Conservation (phyloP, 2,329 filamentous ascomycete species). For the Arthroderma uncinatum region DNA sequence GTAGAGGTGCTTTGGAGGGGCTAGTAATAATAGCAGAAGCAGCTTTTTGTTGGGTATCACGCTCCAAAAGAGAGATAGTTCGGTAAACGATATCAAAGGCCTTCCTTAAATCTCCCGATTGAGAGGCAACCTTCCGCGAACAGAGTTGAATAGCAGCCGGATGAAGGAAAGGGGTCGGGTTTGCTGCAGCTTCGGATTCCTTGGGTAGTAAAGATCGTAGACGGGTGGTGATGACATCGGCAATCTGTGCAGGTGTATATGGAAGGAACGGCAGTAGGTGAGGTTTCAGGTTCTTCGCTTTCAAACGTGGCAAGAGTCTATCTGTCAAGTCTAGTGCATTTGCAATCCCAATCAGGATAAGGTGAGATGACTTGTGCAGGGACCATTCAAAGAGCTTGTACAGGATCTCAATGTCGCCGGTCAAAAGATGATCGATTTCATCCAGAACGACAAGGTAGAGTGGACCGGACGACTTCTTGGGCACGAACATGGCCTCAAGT, state of each 20-base stretch:
- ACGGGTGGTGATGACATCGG: slow-evolving; percentile 71
- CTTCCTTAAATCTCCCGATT: slow-evolving; percentile 88
- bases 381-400: slow-evolving; percentile 98
- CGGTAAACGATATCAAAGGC: slow-evolving; percentile 89
- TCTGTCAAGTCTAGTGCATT: slow-evolving; percentile 86
- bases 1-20: slow-evolving; percentile 64
- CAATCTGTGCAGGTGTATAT: slow-evolving; percentile 79
- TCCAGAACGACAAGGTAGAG: slow-evolving; percentile 81
- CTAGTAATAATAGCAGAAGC: slow-evolving; percentile 41
- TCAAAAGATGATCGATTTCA: slow-evolving; percentile 89
- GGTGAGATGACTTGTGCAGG: slow-evolving; percentile 56
- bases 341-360: slow-evolving; percentile 78
- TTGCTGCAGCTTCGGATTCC: slow-evolving; percentile 21
- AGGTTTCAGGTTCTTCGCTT: slow-evolving; percentile 83
- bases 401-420: slow-evolving; percentile 74
- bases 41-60: slow-evolving; percentile 62
- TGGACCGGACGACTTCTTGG: slow-evolving; percentile 42
- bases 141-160: slow-evolving; percentile 89
- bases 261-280: slow-evolving; percentile 83
- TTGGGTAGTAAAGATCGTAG: slow-evolving; percentile 60
- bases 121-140: slow-evolving; percentile 84
- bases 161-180: slow-evolving; percentile 73
- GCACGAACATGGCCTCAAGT: slow-evolving; percentile 60
- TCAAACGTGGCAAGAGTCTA: slow-evolving; percentile 83
- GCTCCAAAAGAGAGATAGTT: slow-evolving; percentile 78